Evolutionary conservation across 129 eudicot species (phyloP), one percentile per base, ranked within the genome.

Genomic region (Tanacetum coccineum): DNA sequence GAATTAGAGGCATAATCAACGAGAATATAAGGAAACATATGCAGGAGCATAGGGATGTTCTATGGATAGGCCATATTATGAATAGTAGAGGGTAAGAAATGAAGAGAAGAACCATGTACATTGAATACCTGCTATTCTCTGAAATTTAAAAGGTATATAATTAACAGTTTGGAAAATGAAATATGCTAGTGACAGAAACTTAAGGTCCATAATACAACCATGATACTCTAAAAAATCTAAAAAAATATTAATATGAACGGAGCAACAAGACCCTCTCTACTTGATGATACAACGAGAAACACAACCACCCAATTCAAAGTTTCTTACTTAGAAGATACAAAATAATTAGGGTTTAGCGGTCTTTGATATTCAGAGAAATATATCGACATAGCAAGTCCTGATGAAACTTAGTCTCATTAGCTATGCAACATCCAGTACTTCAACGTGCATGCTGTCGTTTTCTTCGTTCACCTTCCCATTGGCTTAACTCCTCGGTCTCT

Each of bases 401-500:
- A 50, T 32, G 63, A 48, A 45, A 20, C 47, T 47, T 52, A 22
- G 46, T 63, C 69, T 53, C 53, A 60, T 67, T 67, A 55, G 32
- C 78, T 87, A 87, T 70, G 80, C 83, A 67, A 80, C 87, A 62
- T 86, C 86, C 39, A 61, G 78, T 66, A 79, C 70, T 26, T 87
- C 97, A 20, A 70, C 83, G 68, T 81, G 89, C 14, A 79, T 70
- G 13, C 59, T 65, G 40, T 75, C 83, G 48, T 80, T 78, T 8
- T 84, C 84, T 79, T 87, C 95, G 68, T 77, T 74, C 36, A 72
- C 79, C 83, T 87, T 87, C 50, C 93, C 95, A 22, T 91, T 87
- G 1, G 82, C 79, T 73, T 87, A 93, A 75, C 81, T 87, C 59
- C 95, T 84, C 58, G 66, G 72, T 71, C 97, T 87, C 97, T 90